These are phyloP conservation scores for Meredithiella fracta DNA, from an alignment of 2,329 filamentous ascomycete genomes.

Conservation along the genomic window DNA sequence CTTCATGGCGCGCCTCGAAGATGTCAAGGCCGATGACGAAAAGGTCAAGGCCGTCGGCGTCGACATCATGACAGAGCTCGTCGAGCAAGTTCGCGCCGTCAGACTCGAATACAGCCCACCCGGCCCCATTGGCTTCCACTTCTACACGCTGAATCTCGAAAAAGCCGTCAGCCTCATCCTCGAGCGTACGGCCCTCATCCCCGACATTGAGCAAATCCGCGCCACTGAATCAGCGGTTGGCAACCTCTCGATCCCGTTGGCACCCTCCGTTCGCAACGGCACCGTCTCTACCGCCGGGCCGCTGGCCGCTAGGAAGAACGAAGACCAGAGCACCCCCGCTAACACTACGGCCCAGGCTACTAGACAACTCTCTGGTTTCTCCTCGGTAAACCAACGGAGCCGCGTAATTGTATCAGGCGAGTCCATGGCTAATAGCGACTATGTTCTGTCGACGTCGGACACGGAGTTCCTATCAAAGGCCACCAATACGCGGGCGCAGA, in stretches of 20 bases:
- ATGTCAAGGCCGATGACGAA: constrained; percentile 63
- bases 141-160: constrained; percentile 92
- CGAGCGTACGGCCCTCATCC: constrained; percentile 71
- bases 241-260: constrained; percentile 15
- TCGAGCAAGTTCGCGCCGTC: constrained; percentile 53
- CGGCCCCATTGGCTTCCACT: constrained; percentile 67
- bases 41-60: constrained; percentile 66
- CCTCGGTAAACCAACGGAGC: constrained; percentile 75
- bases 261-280: too few species aligned
- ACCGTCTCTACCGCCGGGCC: constrained; percentile 22
- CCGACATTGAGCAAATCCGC: constrained; percentile 26
- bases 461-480: constrained; percentile 58
- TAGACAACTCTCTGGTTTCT: constrained; percentile 60
- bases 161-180: constrained; percentile 91
- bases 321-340: constrained; percentile 16
- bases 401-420: constrained; percentile 62
- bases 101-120: constrained; percentile 2
- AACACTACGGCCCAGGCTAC: constrained; percentile 22
- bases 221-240: constrained; percentile 24
- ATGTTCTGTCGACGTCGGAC: constrained; percentile 60
- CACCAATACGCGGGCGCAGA: constrained; percentile 66
- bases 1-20: constrained; percentile 53
- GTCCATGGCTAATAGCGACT: constrained; percentile 41
- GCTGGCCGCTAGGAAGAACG: constrained; percentile 22
- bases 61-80: constrained; percentile 68